A percentile compares a stretch with the other conserved stretches of the same genome.
These are phyloP conservation scores for Beauveria medogensis DNA, from an alignment of 2,329 filamentous ascomycete species.

Conservation along the genomic window DNA sequence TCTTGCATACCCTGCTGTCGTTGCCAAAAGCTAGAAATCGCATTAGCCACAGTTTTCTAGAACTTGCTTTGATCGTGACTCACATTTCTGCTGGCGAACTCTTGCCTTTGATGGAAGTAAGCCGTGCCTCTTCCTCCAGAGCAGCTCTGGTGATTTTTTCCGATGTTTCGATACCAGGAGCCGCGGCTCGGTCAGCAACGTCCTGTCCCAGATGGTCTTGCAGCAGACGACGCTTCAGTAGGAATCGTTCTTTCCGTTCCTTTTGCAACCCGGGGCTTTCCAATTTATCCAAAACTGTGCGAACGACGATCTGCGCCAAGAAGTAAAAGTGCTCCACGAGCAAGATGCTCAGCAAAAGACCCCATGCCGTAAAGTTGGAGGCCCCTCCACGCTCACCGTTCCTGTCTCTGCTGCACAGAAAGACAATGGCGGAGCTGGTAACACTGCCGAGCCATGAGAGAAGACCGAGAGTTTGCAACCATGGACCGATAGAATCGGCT, in stretches of 20 bases:
- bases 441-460: constrained; percentile 90
- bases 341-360: constrained; percentile 71
- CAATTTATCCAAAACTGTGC: constrained; percentile 65
- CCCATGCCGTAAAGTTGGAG: constrained; percentile 68
- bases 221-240: constrained; percentile 71
- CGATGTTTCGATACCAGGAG: constrained; percentile 39
- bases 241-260: constrained; percentile 72
- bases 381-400: constrained; percentile 59
- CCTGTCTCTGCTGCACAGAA: constrained; percentile 69
- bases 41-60: constrained; percentile 16
- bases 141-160: constrained; percentile 57
- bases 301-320: constrained; percentile 63
- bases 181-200: constrained; percentile 39
- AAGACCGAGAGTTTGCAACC: constrained; percentile 77
- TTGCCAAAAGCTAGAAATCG: constrained; percentile 46
- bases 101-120: constrained; percentile 40
- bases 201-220: constrained; percentile 60
- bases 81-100: constrained; percentile 44
- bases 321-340: constrained; percentile 87
- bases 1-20: constrained; percentile 51
- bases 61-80: constrained; percentile 16
- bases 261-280: constrained; percentile 82
- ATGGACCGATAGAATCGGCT: constrained; percentile 89
- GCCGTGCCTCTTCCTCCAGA: constrained; percentile 56
- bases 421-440: constrained; percentile 80